These are phyloP conservation scores for Cercospora nicotianae DNA, from an alignment of 2,329 filamentous ascomycete species.

Conservation along the genomic window DNA sequence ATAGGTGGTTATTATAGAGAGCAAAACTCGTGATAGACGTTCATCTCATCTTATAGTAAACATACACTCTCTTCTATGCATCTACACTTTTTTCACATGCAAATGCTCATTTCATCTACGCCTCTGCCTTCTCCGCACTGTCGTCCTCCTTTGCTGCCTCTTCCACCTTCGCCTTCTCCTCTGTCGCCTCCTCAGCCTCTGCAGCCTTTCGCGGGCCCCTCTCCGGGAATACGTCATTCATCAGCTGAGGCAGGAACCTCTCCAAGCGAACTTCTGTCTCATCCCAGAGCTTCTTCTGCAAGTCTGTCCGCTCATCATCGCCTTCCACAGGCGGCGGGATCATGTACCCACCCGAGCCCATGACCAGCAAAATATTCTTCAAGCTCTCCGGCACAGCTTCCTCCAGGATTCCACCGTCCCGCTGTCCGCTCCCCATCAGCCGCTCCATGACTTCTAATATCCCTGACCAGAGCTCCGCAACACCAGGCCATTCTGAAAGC, in stretches of 20 bases:
- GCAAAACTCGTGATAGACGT: not conserved
- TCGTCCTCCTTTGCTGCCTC: not conserved
- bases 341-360: slow-evolving; percentile 85
- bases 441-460: slow-evolving; percentile 97
- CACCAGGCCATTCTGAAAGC: slow-evolving; percentile 79
- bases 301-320: slow-evolving; percentile 45
- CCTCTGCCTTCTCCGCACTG: not conserved
- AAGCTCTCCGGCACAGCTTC: slow-evolving; percentile 93
- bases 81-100: not conserved
- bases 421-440: slow-evolving; percentile 92
- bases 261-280: slow-evolving; percentile 63
- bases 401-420: slow-evolving; percentile 63
- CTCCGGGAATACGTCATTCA: slow-evolving; percentile 58
- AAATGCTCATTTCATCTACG: slow-evolving; percentile 4
- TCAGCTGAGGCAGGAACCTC: slow-evolving; percentile 60
- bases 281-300: slow-evolving; percentile 58
- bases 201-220: not conserved
- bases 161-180: not conserved
- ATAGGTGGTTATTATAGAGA: not conserved
- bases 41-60: not conserved
- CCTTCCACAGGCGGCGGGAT: slow-evolving; percentile 54
- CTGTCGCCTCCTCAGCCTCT: not conserved
- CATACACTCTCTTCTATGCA: not conserved
- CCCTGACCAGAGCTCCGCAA: slow-evolving; percentile 87
- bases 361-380: slow-evolving; percentile 94